A percentile compares a stretch with the other conserved stretches of the same genome.
These are phyloP conservation scores for Torulaspora indica DNA, from an alignment of 805 yeast genomes.

Conservation along the genomic window DNA sequence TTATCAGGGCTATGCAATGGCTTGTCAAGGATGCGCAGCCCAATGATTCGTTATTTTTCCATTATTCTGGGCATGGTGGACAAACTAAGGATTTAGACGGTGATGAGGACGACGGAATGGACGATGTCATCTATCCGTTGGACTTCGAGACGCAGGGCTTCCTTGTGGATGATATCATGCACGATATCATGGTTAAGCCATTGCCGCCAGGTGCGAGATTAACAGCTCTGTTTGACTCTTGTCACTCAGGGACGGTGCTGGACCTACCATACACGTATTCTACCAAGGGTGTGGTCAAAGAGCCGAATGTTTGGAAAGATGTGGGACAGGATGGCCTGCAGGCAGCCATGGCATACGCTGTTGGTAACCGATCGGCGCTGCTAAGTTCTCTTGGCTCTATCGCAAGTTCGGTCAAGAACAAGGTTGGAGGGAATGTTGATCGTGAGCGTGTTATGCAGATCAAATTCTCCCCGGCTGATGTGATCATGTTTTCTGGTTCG, in stretches of 20 bases:
- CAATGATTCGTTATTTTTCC: constrained; percentile 75
- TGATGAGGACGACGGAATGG: constrained; percentile 71
- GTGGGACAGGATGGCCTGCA: constrained; percentile 62
- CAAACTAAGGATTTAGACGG: constrained; percentile 63
- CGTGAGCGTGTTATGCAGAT: constrained; percentile 46
- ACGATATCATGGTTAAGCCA: constrained; percentile 63
- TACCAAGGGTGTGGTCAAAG: constrained; percentile 77
- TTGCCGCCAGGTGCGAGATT: constrained; percentile 69
- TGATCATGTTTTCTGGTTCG: constrained; percentile 72
- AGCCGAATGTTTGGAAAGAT: constrained; percentile 71
- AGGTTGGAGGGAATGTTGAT: constrained; percentile 38
- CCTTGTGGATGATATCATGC: constrained; percentile 70
- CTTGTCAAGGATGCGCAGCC: constrained; percentile 66
- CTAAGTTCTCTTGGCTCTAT: constrained; percentile 43
- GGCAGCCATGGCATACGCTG: constrained; percentile 55
- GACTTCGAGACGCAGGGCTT: constrained; percentile 66
- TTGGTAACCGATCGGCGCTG: constrained; percentile 49
- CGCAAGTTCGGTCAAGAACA: constrained; percentile 40
- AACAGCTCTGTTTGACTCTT: constrained; percentile 77
- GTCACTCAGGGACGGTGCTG: constrained; percentile 80
- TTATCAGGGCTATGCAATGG: constrained; percentile 78
- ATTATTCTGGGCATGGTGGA: constrained; percentile 86
- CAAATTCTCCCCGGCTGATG: constrained; percentile 73
- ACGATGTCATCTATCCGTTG: constrained; percentile 68
- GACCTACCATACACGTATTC: constrained; percentile 79